phyloP scores from a whole-genome alignment of 345 rosid species.

The Hevea brasiliensis region DNA sequence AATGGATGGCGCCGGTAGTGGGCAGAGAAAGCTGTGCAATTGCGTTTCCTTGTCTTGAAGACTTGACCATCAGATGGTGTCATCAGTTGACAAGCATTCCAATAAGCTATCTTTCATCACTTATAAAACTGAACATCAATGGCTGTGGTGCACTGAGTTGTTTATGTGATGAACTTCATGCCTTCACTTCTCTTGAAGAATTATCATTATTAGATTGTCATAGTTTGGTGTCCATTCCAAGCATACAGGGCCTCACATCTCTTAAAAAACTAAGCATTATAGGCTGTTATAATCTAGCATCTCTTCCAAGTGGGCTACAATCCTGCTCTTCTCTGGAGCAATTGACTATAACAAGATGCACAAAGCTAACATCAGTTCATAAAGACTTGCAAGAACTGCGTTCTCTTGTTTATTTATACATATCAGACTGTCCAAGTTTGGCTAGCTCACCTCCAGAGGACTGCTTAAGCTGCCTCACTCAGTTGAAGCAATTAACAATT shows the following conservation, averaged over 20 bases:
- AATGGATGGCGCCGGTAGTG: not conserved
- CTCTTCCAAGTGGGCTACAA: not conserved
- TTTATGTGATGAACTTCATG: not conserved
- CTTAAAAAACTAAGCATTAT: too few relatives aligned
- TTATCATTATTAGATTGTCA: too few relatives aligned
- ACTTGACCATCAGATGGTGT: not conserved
- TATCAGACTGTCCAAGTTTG: not conserved
- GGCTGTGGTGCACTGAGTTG: not conserved
- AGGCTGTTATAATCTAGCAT: too few relatives aligned
- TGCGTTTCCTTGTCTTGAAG: conserved; percentile 22
- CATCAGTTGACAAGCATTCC: conserved; percentile 2
- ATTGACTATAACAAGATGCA: not conserved
- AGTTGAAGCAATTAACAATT: not conserved
- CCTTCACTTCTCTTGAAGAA: not conserved
- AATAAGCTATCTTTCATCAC: not conserved
- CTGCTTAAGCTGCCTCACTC: too few relatives aligned
- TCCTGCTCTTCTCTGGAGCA: not conserved
- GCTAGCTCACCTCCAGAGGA: too few relatives aligned
- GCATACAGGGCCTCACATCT: too few relatives aligned
- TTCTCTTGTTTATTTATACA: conserved; percentile 6
- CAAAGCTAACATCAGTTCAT: too few relatives aligned
- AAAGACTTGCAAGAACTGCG: not conserved
- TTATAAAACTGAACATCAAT: not conserved
- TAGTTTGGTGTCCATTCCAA: too few relatives aligned
- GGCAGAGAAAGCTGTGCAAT: too few relatives aligned